Evolutionary conservation across 495 filamentous ascomycete species (phyloP).

Genomic region (Tuber aestivum): DNA sequence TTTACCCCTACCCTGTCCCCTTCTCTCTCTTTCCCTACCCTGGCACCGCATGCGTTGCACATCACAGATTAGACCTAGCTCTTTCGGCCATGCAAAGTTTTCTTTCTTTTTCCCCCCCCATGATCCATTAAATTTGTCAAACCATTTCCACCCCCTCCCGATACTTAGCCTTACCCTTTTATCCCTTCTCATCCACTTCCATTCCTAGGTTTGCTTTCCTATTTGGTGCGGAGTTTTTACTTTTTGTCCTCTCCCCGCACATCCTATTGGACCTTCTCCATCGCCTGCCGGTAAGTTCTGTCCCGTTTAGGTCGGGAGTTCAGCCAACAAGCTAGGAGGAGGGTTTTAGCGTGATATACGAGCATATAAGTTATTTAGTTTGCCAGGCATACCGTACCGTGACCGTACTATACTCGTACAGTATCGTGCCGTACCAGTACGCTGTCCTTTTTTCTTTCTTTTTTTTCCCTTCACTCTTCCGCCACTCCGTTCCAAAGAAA

Average conservation of each 20-base stretch:
- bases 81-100: background rate
- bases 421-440: background rate
- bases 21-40: background rate
- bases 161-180: background rate
- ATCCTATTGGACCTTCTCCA: background rate
- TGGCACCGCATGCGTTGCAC: background rate
- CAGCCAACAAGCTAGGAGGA: too few species aligned
- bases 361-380: background rate
- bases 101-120: background rate
- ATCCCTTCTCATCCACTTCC: background rate
- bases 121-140: background rate
- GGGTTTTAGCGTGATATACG: background rate
- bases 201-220: background rate
- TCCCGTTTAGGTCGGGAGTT: background rate
- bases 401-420: background rate
- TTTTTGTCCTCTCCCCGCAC: background rate
- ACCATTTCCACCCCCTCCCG: background rate
- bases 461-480: too few species aligned
- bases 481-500: background rate
- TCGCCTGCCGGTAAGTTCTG: background rate
- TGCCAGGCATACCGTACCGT: background rate
- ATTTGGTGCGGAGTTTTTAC: background rate
- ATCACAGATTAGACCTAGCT: constrained; percentile 2
- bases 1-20: background rate
- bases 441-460: background rate